Evolutionary conservation across 2,329 filamentous ascomycete species (phyloP), one percentile per base, ranked within the genome.

Genomic region (Teratosphaeria epicoccoides): DNA sequence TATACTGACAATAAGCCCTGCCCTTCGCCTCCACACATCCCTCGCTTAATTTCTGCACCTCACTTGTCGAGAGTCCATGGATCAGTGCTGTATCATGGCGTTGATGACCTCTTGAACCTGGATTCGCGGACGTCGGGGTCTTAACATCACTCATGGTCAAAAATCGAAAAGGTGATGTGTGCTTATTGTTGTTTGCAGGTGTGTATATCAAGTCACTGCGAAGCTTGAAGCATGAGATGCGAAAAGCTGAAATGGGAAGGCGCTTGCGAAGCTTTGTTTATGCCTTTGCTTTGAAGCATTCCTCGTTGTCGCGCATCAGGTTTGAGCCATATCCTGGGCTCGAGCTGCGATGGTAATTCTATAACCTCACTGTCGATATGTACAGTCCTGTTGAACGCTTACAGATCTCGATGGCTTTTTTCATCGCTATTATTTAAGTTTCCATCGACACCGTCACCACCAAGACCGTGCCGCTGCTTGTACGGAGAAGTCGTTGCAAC

Each of bases 1-100:
- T 24, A 40, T 4, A n/a, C 72, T 68, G 71, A 80, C 89, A 95
- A 73, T 97, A 95, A 29, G 91, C 89, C 50, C 75, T 78, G 2
- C 75, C 75, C 69, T 94, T 94, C 54, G 90, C 88, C 5, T 80
- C 80, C 49, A 80, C 74, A 59, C 84, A 83, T 64, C 79, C 75
- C 52, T 73, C 68, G 49, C 77, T 78, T 46, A 95, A 79, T 43
- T 75, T 73, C 53, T 74, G 67, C 66, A 95, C 80, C 67, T 95
- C 84, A 47, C 73, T 66, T 14, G 70, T 66, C 9, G 79, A 81
- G 43, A 95, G 73, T 22, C 73, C 73, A 59, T 75, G 64, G 43
- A 74, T 70, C 62, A 75, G 56, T 49, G 67, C 71, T 49, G 70
- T 72, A 28, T 64, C 66, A 54, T 66, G 62, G 26, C 66, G 65